Base-by-base conservation (phyloP, 2,329 filamentous ascomycete genomes). In the Aspergillus sp. region DNA sequence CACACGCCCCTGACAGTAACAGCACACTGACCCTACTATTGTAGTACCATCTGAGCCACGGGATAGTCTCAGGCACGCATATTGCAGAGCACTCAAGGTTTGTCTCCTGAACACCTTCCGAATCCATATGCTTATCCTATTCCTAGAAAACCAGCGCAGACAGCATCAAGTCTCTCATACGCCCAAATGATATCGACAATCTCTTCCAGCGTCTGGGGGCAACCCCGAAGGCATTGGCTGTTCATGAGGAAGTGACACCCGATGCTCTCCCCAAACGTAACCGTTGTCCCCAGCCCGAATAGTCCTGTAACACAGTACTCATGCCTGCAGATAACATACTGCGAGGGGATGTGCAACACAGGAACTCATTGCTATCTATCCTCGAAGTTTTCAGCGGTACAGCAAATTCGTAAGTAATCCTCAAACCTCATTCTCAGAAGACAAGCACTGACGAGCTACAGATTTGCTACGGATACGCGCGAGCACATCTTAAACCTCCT, bases 181-280 rank as follows among this genome's bases (percentile, higher is more conserved):
- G 49, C 60, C 63, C 65, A 9, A 48, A 61, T 23, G 64, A 71
- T 45, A 65, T 81, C 10, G 63, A 82, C 47, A 65, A 72, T 5
- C 70, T 90, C 10, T 87, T 92, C 56, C 68, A 70, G 47, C 72
- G 71, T 14, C 65, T 91, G 5, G 86, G 87, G 3, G 85, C 83
- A 38, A 70, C 50, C 1, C 72, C 74, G 2, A 72, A 76, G 31
- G 77, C 79, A 36, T 69, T 81, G 14, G 69, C 67, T 42, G 29
- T 66, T 25, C 61, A 65, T 21, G 56, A 67, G 5, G 38, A 56
- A 16, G 55, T 73, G 38, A 31, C 61, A 5, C 66, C 71, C 40
- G 61, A 68, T 16, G 16, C 53, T 7, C 43, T 58, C 14, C 49
- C 52, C 21, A 56, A 60, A 45, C 52, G 68, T 70, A 58, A 57